phyloP scores from a whole-genome alignment of 2,329 filamentous ascomycete species.

The Monilinia vaccinii-corymbosi region DNA sequence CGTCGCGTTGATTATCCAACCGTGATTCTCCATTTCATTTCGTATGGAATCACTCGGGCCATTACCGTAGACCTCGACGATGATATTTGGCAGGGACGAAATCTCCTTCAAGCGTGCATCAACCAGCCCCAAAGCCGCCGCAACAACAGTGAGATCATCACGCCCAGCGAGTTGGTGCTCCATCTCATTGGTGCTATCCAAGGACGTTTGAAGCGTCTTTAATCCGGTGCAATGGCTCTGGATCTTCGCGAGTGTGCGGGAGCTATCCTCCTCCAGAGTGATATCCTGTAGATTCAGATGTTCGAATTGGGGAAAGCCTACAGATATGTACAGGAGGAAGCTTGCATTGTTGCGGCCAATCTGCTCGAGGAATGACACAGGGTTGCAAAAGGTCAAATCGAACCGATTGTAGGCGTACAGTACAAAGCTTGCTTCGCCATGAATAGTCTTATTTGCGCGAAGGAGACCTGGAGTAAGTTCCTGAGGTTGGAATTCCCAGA shows the following conservation, averaged over 20 bases:
- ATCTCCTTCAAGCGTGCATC: conserved; percentile 21
- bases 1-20: conserved; percentile 19
- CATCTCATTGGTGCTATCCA: conserved; percentile 4
- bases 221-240: conserved; percentile 17
- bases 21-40: conserved; percentile 19
- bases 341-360: conserved; percentile 19
- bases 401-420: conserved; percentile 21
- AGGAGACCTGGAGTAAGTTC: conserved; percentile 13
- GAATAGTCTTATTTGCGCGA: conserved; percentile 16
- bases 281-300: conserved; percentile 10
- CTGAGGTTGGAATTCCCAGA: background rate
- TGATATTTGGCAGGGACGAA: conserved; percentile 20
- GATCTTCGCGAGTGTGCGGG: conserved; percentile 13
- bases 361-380: conserved; percentile 15
- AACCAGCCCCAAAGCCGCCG: conserved; percentile 15
- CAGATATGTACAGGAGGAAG: conserved; percentile 13
- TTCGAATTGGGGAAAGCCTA: conserved; percentile 16
- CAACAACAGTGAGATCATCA: conserved; percentile 10
- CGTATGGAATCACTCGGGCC: conserved; percentile 14
- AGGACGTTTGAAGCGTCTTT: conserved; percentile 13
- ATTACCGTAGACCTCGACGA: conserved; percentile 18
- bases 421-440: conserved; percentile 19
- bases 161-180: conserved; percentile 3
- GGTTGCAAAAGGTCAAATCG: conserved; percentile 12
- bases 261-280: conserved; percentile 8